Base-by-base conservation (phyloP, 2,329 filamentous ascomycete species). In the Chaetomium sp. region DNA sequence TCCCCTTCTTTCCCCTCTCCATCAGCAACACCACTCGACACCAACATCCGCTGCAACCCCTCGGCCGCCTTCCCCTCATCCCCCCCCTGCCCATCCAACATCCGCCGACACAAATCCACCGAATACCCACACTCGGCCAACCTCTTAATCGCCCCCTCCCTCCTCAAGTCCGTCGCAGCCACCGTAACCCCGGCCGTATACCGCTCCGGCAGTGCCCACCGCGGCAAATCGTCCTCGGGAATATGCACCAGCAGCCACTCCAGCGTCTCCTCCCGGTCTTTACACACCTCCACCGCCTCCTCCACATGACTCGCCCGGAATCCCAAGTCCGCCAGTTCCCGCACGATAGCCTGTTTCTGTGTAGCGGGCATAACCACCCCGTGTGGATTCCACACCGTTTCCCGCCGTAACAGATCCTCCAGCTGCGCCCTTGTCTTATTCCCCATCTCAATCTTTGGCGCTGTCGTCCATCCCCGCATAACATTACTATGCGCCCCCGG, bases 191-290 rank as follows among this genome's bases (percentile, higher is more conserved):
- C 94, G 34, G 91, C 92, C 9, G 88, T 85, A 69, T 99, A 99
- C 59, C 86, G 88, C 71, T 95, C 91, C 0, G 94, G 94, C 43
- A 99, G 75, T 64, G 89, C 89, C 91, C 92, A 97, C 6, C 81
- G 77, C 1, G 94, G 94, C n/a, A 97, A 75, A 66, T 97, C 94
- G 68, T 99, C 94, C 68, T 99, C 94, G 1, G 94, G 94, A 2
- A 99, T 91, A 71, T 99, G 92, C 51, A 97, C 91, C 49, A 99
- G 79, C 12, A 99, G 79, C 94, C 94, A 99, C 69, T 97, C 92
- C 2, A 99, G 78, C 12, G 90, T 86, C 72, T 99, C 94, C 68
- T 96, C 91, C 35, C 87, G 81, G 68, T 96, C 91, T 70, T 92
- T 95, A 74, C 91, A 96, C 65, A 91, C 84, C 45, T 84, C 84